Conservation (phyloP, 805 yeast genomes). For the Phaffomyces antillensis region DNA sequence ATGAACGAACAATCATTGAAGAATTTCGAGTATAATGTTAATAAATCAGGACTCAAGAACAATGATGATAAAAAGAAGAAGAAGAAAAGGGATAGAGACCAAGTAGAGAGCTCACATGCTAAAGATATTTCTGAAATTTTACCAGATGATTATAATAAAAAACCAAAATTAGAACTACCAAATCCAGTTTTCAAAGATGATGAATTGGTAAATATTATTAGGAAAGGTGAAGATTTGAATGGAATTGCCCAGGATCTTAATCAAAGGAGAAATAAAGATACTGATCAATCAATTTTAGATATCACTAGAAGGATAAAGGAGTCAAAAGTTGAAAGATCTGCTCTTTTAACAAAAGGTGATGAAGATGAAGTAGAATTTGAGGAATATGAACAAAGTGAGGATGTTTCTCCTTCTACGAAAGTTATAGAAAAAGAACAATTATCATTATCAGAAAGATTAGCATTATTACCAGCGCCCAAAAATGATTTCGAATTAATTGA, state of each 20-base stretch:
- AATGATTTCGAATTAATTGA: slow-evolving; percentile 39
- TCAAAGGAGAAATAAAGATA: neutral
- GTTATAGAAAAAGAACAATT: neutral
- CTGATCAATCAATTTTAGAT: slow-evolving; percentile 12
- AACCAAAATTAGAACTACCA: slow-evolving; percentile 25
- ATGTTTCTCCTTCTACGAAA: neutral
- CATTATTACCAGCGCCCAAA: slow-evolving; percentile 32
- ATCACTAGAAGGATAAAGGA: slow-evolving; percentile 35
- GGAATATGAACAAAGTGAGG: slow-evolving; percentile 9
- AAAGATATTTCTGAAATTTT: slow-evolving; percentile 16
- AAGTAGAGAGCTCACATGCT: slow-evolving; percentile 19
- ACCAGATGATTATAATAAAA: slow-evolving; percentile 10
- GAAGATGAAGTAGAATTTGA: slow-evolving; percentile 11
- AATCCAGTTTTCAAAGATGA: slow-evolving; percentile 25
- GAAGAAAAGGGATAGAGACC: slow-evolving; percentile 21
- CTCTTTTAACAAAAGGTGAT: slow-evolving; percentile 21
- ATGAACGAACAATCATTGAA: slow-evolving; percentile 31
- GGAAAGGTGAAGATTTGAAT: slow-evolving; percentile 10
- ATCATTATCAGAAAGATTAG: slow-evolving; percentile 20
- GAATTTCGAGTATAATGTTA: slow-evolving; percentile 38
- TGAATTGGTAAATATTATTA: slow-evolving; percentile 10
- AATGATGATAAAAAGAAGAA: slow-evolving; percentile 27
- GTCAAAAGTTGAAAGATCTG: slow-evolving; percentile 29
- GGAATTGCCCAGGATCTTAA: slow-evolving; percentile 7
- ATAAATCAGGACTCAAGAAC: slow-evolving; percentile 37